A percentile compares a stretch with the other conserved stretches of the same genome.
Evolutionary conservation across 768 basidiomycete genomes (phyloP).

Genomic region (Termitomyces sp.): DNA sequence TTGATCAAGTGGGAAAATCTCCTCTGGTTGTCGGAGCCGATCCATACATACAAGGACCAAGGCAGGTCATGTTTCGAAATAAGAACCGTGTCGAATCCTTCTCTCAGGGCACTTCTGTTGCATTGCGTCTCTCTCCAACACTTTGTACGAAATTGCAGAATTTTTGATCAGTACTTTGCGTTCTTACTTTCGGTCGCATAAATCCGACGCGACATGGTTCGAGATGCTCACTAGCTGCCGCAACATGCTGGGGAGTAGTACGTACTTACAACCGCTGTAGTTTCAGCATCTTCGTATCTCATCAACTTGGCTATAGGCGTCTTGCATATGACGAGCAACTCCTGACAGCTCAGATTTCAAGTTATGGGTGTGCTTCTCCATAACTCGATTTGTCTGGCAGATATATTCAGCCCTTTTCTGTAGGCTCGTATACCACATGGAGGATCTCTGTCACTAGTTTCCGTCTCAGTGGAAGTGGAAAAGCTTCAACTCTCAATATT

Average conservation of each 20-base stretch:
- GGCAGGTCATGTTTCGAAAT: too few species aligned
- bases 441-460: background rate
- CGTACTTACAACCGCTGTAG: background rate
- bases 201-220: background rate
- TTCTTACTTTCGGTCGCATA: background rate
- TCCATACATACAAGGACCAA: too few species aligned
- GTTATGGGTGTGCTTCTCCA: background rate
- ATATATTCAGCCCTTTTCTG: background rate
- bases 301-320: background rate
- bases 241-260: too few species aligned
- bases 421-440: background rate
- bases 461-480: background rate
- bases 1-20: too few species aligned
- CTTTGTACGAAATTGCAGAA: too few species aligned
- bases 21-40: too few species aligned
- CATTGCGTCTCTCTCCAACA: too few species aligned
- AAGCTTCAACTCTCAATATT: background rate
- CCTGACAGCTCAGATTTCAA: background rate
- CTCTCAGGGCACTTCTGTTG: too few species aligned
- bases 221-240: background rate
- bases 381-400: background rate
- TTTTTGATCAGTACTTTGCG: background rate
- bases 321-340: background rate
- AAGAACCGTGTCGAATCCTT: too few species aligned
- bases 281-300: background rate